Conservation (phyloP, 805 yeast species). For the Kockiozyma suomiensis region DNA sequence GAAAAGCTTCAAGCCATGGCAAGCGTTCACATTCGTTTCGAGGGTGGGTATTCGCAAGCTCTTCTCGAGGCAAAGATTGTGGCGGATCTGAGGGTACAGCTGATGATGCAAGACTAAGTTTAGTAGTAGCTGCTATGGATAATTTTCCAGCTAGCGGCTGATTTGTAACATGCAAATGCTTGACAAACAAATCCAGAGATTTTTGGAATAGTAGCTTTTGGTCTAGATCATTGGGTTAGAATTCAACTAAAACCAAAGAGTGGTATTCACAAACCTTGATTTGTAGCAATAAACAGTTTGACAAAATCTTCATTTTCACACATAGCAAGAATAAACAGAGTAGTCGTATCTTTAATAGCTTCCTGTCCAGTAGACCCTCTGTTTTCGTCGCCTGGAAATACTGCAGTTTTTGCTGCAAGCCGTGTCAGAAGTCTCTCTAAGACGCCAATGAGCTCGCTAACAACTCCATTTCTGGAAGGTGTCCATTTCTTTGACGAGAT, state of each 20-base stretch:
- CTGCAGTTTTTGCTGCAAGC: background rate
- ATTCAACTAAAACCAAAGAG: background rate
- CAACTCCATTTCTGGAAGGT: background rate
- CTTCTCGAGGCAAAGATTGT: background rate
- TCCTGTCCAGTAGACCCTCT: background rate
- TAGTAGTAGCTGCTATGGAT: background rate
- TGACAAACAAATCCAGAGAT: slow-evolving; percentile 1
- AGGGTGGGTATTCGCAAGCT: background rate
- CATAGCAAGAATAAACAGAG: slow-evolving; percentile 10
- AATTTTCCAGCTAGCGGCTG: slow-evolving; percentile 14
- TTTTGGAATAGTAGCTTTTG: slow-evolving; percentile 1
- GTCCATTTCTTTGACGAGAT: background rate
- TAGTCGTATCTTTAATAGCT: slow-evolving; percentile 9
- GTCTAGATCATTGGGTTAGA: background rate
- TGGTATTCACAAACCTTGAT: background rate
- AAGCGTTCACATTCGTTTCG: background rate
- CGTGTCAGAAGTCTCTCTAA: background rate
- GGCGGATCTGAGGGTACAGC: background rate
- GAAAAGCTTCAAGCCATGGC: slow-evolving; percentile 18
- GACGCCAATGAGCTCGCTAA: background rate
- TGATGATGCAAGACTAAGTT: background rate
- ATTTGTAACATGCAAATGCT: slow-evolving; percentile 13
- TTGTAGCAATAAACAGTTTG: background rate
- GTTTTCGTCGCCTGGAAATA: background rate
- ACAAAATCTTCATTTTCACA: background rate